These are phyloP conservation scores for Colletotrichum sp. DNA, from an alignment of 2,329 filamentous ascomycete genomes.

Conservation along the genomic window DNA sequence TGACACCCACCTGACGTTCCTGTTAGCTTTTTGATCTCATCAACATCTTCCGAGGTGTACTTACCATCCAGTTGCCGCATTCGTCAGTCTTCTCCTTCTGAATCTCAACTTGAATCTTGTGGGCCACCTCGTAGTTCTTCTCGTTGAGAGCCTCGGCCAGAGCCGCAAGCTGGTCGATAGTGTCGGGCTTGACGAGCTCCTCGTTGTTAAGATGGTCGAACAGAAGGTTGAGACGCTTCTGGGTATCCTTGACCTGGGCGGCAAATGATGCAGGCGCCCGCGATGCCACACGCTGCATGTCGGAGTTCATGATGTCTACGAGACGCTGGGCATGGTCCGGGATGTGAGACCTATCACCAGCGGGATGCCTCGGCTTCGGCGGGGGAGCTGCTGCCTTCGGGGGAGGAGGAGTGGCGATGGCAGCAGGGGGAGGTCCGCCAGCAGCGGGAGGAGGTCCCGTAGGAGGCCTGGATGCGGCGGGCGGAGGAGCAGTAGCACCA, in stretches of 20 bases:
- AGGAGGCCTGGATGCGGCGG: conserved; percentile 39
- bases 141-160: conserved; percentile 70
- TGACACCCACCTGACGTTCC: conserved; percentile 68
- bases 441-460: conserved; percentile 47
- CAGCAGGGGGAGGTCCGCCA: conserved; percentile 28
- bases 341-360: conserved; percentile 91
- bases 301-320: conserved; percentile 79
- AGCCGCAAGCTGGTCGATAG: conserved; percentile 68
- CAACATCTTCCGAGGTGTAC: conserved; percentile 33
- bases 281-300: conserved; percentile 87
- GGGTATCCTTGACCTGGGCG: conserved; percentile 88
- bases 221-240: conserved; percentile 90
- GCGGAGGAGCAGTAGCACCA: conserved; percentile 21
- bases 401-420: conserved; percentile 49
- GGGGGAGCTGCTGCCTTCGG: conserved; percentile 53
- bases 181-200: conserved; percentile 83
- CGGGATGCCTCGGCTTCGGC: conserved; percentile 71
- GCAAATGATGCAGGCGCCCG: conserved; percentile 88
- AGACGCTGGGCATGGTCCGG: conserved; percentile 76
- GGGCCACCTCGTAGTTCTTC: conserved; percentile 72
- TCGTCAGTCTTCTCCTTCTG: conserved; percentile 79
- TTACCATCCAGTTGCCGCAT: conserved; percentile 87
- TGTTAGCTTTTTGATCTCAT: conserved; percentile 41
- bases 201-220: conserved; percentile 98
- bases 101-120: conserved; percentile 75